Evolutionary conservation across 2,329 filamentous ascomycete species (phyloP).

Genomic region (Ceratocystis lukuohia): DNA sequence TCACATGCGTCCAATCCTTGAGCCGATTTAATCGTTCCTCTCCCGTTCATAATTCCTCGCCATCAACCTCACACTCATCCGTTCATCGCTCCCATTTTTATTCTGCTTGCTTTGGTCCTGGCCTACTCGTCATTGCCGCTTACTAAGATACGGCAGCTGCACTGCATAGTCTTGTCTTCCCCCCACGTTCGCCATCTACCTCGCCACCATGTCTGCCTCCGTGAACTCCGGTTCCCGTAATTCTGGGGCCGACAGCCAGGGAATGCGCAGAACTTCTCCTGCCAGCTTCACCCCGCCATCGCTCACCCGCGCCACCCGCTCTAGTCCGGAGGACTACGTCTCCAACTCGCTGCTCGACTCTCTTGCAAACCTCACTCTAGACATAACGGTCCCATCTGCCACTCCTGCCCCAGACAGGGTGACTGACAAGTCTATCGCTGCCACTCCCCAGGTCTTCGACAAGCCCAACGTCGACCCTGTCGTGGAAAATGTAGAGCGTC

Average conservation of each 20-base stretch:
- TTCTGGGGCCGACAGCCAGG: neutral
- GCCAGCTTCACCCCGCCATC: slow-evolving; percentile 36
- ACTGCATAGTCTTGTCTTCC: neutral
- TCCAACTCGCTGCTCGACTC: slow-evolving; percentile 51
- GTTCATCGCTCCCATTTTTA: neutral
- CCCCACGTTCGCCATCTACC: neutral
- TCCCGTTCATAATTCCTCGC: neutral
- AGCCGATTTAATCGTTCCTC: neutral
- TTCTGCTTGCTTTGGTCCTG: neutral
- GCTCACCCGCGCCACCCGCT: slow-evolving; percentile 53
- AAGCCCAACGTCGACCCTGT: slow-evolving; percentile 25
- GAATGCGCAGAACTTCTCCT: neutral
- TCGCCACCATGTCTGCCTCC: neutral
- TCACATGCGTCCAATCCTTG: neutral
- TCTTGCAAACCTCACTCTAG: slow-evolving; percentile 31
- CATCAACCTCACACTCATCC: neutral
- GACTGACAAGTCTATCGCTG: neutral
- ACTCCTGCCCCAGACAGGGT: slow-evolving; percentile 23
- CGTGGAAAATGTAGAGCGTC: slow-evolving; percentile 24
- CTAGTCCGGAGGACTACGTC: slow-evolving; percentile 57
- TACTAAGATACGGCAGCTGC: neutral
- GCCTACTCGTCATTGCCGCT: neutral
- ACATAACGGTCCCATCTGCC: neutral
- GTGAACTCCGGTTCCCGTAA: neutral
- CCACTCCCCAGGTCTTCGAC: slow-evolving; percentile 9